Conservation (phyloP, 805 yeast genomes). For the Starmerella bombi region DNA sequence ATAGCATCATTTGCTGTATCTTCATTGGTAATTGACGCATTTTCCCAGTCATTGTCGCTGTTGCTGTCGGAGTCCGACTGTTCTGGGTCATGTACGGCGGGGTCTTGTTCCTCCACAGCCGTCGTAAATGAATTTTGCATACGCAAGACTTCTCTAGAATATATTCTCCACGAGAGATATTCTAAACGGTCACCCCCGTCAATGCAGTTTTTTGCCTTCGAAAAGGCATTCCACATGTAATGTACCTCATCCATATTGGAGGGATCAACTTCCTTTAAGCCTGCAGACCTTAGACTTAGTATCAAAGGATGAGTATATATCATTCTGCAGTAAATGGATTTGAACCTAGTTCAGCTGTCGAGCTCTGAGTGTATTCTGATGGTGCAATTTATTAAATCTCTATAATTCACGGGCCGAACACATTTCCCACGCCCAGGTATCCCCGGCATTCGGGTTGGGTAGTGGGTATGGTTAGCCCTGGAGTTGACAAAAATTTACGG, state of each 20-base stretch:
- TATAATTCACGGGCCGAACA: no score
- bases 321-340: constrained; percentile 4
- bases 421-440: not conserved
- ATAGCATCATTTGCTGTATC: not conserved
- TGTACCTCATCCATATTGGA: constrained; percentile 20
- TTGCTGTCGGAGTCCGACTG: not conserved
- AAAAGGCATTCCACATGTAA: constrained; percentile 20
- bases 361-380: no score
- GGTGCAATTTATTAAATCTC: no score
- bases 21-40: not conserved
- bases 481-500: no score
- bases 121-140: constrained; percentile 3
- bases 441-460: not conserved
- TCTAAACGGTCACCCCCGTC: constrained; percentile 21
- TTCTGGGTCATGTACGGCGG: not conserved
- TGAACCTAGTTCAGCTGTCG: no score
- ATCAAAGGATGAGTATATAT: constrained; percentile 16
- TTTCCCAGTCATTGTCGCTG: constrained; percentile 3
- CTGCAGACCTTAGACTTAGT: constrained; percentile 18
- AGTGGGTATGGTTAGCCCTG: no score
- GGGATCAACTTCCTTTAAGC: constrained; percentile 19
- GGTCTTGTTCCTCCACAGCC: not conserved
- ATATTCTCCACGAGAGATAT: constrained; percentile 22
- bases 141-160: constrained; percentile 16
- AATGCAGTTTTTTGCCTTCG: constrained; percentile 20